These are phyloP conservation scores for Beta vulgaris DNA, from an alignment of 148 eudicot genomes.

Conservation along the genomic window DNA sequence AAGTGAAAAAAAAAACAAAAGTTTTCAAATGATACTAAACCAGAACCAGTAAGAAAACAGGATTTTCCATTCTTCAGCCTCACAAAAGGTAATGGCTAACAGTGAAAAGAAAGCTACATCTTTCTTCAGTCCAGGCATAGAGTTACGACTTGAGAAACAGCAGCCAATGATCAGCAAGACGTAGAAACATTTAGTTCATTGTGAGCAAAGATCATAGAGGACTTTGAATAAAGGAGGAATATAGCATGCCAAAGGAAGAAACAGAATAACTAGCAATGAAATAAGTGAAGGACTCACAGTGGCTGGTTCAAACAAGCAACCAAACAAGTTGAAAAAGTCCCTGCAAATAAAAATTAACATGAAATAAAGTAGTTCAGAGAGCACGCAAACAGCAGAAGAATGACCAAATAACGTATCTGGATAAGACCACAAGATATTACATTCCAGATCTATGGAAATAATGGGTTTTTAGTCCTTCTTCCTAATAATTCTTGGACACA, in stretches of 20 bases:
- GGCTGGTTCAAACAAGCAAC: conserved; percentile 82
- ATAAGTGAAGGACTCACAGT: conserved; percentile 50
- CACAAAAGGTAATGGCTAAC: no score
- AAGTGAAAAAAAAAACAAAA: not conserved
- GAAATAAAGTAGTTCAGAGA: not conserved
- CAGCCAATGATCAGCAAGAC: not conserved
- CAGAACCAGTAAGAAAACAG: not conserved
- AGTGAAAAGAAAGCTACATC: no score
- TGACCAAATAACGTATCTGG: not conserved
- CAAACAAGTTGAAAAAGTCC: conserved; percentile 61
- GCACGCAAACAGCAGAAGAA: not conserved
- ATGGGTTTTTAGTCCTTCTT: not conserved
- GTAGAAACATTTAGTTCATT: not conserved
- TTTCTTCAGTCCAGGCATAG: not conserved
- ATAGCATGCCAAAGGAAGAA: not conserved
- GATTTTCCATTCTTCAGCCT: no score
- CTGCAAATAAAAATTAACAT: conserved; percentile 38
- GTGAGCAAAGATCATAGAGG: not conserved
- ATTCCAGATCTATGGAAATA: not conserved
- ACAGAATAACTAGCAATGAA: not conserved
- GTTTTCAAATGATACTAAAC: not conserved
- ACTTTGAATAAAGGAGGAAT: not conserved
- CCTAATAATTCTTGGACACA: not conserved
- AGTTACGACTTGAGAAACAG: not conserved
- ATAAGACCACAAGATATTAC: conserved; percentile 1